These are phyloP conservation scores for Prunus mume DNA, from an alignment of 306 rosid species.

Conservation along the genomic window DNA sequence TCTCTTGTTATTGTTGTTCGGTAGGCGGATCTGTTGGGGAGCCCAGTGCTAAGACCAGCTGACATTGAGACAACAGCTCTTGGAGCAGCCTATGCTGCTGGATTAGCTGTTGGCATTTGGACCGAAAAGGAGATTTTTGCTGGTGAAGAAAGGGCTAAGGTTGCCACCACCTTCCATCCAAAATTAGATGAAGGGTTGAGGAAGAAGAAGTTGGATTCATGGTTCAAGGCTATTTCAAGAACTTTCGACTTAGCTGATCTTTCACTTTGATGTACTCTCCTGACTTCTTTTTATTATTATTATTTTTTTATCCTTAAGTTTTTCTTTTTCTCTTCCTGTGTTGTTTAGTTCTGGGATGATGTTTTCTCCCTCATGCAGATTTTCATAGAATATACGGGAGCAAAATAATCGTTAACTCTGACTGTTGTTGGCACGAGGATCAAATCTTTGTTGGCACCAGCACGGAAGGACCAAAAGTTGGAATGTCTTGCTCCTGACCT, in stretches of 20 bases:
- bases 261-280: conserved; percentile 37
- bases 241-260: conserved; percentile 87
- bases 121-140: conserved; percentile 54
- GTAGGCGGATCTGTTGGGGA: conserved; percentile 81
- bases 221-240: conserved; percentile 83
- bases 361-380: background rate
- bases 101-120: conserved; percentile 85
- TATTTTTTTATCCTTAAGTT: background rate
- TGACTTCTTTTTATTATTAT: background rate
- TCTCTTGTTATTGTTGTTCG: conserved; percentile 1
- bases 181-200: conserved; percentile 42
- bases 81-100: conserved; percentile 98
- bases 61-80: conserved; percentile 92
- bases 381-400: background rate
- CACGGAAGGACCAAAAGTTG: background rate
- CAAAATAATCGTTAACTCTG: background rate
- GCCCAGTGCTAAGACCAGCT: conserved; percentile 71
- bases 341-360: background rate
- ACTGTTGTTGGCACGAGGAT: background rate
- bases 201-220: conserved; percentile 70
- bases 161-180: conserved; percentile 46
- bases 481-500: background rate
- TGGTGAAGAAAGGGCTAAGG: conserved; percentile 37
- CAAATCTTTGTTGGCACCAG: background rate
- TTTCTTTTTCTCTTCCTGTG: background rate